These are phyloP conservation scores for Bryoerythrophyllum caledonicum DNA, from an alignment of 225 moss, liverwort and hornwort species.

Conservation along the genomic window DNA sequence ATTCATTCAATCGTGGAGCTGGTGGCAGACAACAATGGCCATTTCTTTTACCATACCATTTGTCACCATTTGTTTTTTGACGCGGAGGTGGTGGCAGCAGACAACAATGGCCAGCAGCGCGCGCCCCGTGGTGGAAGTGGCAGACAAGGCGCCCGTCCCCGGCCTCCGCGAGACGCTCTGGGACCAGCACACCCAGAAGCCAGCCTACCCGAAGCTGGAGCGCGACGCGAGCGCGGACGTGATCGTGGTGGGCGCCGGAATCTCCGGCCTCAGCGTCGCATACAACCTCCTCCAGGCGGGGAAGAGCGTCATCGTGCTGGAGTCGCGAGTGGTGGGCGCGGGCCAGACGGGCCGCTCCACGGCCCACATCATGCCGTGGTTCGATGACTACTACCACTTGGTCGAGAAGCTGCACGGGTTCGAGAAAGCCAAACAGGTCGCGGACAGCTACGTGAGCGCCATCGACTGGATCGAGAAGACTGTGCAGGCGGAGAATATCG, in stretches of 20 bases:
- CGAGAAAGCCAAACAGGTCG: slow-evolving; percentile 35
- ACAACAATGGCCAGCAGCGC: slow-evolving; percentile 33
- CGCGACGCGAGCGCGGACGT: slow-evolving; percentile 42
- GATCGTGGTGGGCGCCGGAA: slow-evolving; percentile 47
- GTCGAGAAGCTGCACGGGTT: slow-evolving; percentile 45
- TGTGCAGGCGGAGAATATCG: slow-evolving; percentile 36
- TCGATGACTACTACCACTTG: slow-evolving; percentile 49
- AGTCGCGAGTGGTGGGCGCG: slow-evolving; percentile 43
- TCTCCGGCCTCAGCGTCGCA: slow-evolving; percentile 45
- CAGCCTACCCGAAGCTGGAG: slow-evolving; percentile 45
- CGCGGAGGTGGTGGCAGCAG: slow-evolving; percentile 14
- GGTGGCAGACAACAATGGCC: slow-evolving; percentile 30
- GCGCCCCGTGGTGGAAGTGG: slow-evolving; percentile 27
- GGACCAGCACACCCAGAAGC: slow-evolving; percentile 39
- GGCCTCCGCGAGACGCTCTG: slow-evolving; percentile 38
- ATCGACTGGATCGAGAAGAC: slow-evolving; percentile 49
- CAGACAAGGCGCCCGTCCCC: slow-evolving; percentile 31
- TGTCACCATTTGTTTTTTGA: not conserved
- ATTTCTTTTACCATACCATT: not conserved
- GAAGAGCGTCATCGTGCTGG: slow-evolving; percentile 41
- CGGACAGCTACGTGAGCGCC: slow-evolving; percentile 32
- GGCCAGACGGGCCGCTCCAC: slow-evolving; percentile 45
- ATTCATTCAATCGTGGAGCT: not conserved
- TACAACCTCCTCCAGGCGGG: slow-evolving; percentile 44
- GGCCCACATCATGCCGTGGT: slow-evolving; percentile 62